These are phyloP conservation scores for Plasmodium yoelii DNA, from an alignment of 169 alveolate genomes.

Conservation along the genomic window DNA sequence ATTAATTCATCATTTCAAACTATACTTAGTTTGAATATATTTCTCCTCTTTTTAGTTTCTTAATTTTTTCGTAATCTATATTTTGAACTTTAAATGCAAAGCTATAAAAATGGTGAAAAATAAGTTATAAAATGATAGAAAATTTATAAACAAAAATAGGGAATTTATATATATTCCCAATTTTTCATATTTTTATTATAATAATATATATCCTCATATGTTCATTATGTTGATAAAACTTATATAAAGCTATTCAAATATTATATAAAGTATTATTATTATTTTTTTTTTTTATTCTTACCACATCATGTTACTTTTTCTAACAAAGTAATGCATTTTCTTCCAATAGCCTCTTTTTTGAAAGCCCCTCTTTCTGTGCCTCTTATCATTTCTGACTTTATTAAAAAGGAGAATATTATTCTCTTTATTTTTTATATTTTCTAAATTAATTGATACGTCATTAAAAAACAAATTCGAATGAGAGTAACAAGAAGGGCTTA, in stretches of 20 bases:
- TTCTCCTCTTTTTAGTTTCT: conserved; percentile 72
- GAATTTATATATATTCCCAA: background rate
- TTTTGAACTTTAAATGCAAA: conserved; percentile 73
- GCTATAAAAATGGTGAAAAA: conserved; percentile 8
- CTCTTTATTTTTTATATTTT: conserved; percentile 12
- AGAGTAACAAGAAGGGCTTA: background rate
- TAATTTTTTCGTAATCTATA: conserved; percentile 71
- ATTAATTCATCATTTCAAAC: background rate
- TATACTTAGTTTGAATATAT: conserved; percentile 37
- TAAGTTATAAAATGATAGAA: background rate
- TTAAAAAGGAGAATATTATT: conserved; percentile 41
- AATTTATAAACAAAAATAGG: background rate
- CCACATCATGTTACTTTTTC: conserved; percentile 70
- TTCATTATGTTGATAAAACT: background rate
- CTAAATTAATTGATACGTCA: conserved; percentile 27
- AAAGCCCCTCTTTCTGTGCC: conserved; percentile 63
- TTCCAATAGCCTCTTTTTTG: conserved; percentile 76
- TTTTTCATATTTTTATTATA: no score
- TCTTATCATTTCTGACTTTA: conserved; percentile 57
- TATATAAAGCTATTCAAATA: background rate
- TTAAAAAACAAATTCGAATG: conserved; percentile 29
- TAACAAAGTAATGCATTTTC: conserved; percentile 62
- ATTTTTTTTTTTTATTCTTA: background rate
- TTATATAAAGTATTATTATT: background rate
- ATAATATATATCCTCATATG: background rate